Evolutionary conservation across 2,329 filamentous ascomycete genomes (phyloP).

Genomic region (Exophiala dermatitidis): DNA sequence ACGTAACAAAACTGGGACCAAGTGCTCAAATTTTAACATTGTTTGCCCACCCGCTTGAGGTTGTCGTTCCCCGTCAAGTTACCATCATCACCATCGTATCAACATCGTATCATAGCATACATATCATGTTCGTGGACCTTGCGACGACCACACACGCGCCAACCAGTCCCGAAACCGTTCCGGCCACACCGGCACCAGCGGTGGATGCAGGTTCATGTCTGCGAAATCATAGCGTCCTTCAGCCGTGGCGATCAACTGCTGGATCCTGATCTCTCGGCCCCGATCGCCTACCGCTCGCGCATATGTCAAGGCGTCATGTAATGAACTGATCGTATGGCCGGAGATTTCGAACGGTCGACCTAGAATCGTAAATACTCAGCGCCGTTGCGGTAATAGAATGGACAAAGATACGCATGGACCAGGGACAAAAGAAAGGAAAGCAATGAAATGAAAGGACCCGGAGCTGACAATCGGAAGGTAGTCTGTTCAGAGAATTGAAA

Average conservation of each 20-base stretch:
- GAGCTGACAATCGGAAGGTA: too few species aligned
- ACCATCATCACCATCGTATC: too few species aligned
- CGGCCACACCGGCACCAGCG: conserved; percentile 41
- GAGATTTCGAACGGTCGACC: conserved; percentile 28
- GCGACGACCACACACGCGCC: conserved; percentile 38
- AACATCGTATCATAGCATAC: too few species aligned
- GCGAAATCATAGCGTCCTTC: conserved; percentile 61
- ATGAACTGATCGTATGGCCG: conserved; percentile 25
- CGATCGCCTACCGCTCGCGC: conserved; percentile 32
- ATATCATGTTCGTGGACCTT: too few species aligned
- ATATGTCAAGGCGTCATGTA: conserved; percentile 27
- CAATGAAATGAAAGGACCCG: too few species aligned
- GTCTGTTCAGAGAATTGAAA: conserved; percentile 5
- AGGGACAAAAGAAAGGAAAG: too few species aligned
- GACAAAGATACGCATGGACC: too few species aligned
- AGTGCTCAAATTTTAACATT: too few species aligned
- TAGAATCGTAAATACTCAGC: conserved; percentile 3
- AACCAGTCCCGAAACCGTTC: conserved; percentile 52
- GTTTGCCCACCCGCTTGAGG: too few species aligned
- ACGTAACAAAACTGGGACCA: too few species aligned
- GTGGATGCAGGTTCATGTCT: conserved; percentile 53
- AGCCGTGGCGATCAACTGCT: conserved; percentile 59
- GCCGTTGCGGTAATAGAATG: not conserved
- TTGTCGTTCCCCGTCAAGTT: too few species aligned
- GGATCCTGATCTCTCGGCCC: conserved; percentile 39